Conservation (phyloP, 208 protist genomes). For the Leishmania lainsoni region DNA sequence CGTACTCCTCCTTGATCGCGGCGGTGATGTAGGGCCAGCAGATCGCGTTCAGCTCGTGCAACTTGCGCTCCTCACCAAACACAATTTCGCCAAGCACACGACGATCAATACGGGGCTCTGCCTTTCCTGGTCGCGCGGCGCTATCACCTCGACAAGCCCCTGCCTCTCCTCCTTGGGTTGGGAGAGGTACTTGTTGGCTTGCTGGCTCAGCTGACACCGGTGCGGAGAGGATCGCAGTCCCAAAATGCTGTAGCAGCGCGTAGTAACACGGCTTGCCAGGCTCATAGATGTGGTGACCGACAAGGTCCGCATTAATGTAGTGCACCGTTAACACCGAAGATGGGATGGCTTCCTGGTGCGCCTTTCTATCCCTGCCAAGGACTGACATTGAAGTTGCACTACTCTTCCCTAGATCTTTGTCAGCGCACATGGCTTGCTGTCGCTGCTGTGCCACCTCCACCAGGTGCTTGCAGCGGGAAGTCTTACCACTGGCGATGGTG, state of each 20-base stretch:
- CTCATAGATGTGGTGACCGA: slow-evolving; percentile 73
- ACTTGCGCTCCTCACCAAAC: slow-evolving; percentile 47
- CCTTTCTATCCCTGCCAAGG: no score
- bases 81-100: slow-evolving; percentile 52
- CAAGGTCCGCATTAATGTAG: slow-evolving; percentile 67
- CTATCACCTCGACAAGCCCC: neutral
- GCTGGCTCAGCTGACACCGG: neutral
- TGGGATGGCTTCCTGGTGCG: neutral
- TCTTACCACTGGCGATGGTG: slow-evolving; percentile 84
- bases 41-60: slow-evolving; percentile 60
- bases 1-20: slow-evolving; percentile 43
- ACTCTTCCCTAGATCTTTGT: neutral
- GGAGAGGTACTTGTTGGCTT: neutral
- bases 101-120: slow-evolving; percentile 51
- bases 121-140: neutral
- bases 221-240: slow-evolving; percentile 40
- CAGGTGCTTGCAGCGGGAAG: slow-evolving; percentile 62
- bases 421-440: neutral
- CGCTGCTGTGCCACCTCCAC: slow-evolving; percentile 33
- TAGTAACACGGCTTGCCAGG: slow-evolving; percentile 74
- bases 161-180: neutral
- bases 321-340: slow-evolving; percentile 31
- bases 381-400: neutral
- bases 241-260: slow-evolving; percentile 60
- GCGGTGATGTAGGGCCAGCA: slow-evolving; percentile 75